These are phyloP conservation scores for Stachybotrys chartarum DNA, from an alignment of 2,329 filamentous ascomycete genomes.

Conservation along the genomic window DNA sequence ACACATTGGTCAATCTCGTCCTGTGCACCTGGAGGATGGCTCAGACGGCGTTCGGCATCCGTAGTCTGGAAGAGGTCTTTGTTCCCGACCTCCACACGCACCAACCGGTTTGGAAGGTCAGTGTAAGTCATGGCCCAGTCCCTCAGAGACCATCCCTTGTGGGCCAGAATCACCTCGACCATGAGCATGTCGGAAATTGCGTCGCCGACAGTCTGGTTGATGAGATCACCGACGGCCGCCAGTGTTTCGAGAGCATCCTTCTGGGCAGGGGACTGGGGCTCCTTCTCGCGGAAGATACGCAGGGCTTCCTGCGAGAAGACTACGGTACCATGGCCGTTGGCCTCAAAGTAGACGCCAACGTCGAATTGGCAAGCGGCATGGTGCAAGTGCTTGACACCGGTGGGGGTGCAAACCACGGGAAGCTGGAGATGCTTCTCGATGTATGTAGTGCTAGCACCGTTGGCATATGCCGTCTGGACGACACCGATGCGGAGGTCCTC, in stretches of 20 bases:
- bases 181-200: slow-evolving; percentile 93
- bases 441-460: slow-evolving; percentile 89
- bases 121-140: slow-evolving; percentile 93
- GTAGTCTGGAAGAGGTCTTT: slow-evolving; percentile 86
- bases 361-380: slow-evolving; percentile 95
- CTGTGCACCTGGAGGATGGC: slow-evolving; percentile 72
- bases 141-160: slow-evolving; percentile 84
- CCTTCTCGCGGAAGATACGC: slow-evolving; percentile 67
- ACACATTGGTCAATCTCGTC: slow-evolving; percentile 80
- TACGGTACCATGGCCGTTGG: slow-evolving; percentile 94
- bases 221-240: slow-evolving; percentile 75
- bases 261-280: slow-evolving; percentile 86
- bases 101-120: slow-evolving; percentile 91
- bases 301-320: slow-evolving; percentile 85
- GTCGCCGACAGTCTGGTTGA: slow-evolving; percentile 97
- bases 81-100: slow-evolving; percentile 82
- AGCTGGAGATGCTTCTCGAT: slow-evolving; percentile 82
- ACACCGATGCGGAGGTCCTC: slow-evolving; percentile 85
- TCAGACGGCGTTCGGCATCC: slow-evolving; percentile 84
- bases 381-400: slow-evolving; percentile 95
- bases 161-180: slow-evolving; percentile 90
- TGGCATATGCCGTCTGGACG: slow-evolving; percentile 96
- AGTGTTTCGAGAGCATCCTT: slow-evolving; percentile 83
- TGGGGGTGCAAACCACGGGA: slow-evolving; percentile 87
- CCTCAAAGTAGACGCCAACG: slow-evolving; percentile 96